Evolutionary conservation across 192 early-diverging fungal species (phyloP).

Genomic region (Coemansia sp.): DNA sequence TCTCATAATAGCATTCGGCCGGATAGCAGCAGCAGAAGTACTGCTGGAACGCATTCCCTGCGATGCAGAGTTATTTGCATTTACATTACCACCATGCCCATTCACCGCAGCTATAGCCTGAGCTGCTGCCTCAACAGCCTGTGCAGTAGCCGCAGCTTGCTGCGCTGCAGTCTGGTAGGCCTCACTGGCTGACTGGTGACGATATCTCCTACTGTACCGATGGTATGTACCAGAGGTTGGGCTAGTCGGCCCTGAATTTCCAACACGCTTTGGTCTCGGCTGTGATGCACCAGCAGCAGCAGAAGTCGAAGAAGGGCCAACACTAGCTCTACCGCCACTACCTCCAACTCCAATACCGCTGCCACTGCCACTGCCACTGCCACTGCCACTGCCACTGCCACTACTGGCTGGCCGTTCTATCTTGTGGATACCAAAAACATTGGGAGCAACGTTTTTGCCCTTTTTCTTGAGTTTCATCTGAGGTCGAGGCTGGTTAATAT

Average conservation of each 20-base stretch:
- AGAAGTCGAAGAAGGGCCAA: too few species aligned
- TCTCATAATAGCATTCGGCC: conserved; percentile 43
- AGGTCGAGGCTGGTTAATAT: neutral
- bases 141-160: conserved; percentile 6
- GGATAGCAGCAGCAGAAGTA: conserved; percentile 6
- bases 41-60: neutral
- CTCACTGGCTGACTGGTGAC: conserved; percentile 26
- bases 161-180: conserved; percentile 10
- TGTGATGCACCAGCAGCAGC: neutral
- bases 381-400: neutral
- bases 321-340: too few species aligned
- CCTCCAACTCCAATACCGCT: too few species aligned
- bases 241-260: neutral
- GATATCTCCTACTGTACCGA: conserved; percentile 13
- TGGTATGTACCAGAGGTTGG: neutral
- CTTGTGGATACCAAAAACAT: too few species aligned
- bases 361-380: neutral
- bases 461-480: neutral
- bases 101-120: neutral
- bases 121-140: conserved; percentile 5
- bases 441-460: neutral
- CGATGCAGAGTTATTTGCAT: neutral
- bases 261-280: neutral
- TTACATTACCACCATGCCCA: neutral
- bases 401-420: neutral